Evolutionary conservation across 1,284 basidiomycete genomes (phyloP).

Genomic region (Lentinula novae-zelandiae): DNA sequence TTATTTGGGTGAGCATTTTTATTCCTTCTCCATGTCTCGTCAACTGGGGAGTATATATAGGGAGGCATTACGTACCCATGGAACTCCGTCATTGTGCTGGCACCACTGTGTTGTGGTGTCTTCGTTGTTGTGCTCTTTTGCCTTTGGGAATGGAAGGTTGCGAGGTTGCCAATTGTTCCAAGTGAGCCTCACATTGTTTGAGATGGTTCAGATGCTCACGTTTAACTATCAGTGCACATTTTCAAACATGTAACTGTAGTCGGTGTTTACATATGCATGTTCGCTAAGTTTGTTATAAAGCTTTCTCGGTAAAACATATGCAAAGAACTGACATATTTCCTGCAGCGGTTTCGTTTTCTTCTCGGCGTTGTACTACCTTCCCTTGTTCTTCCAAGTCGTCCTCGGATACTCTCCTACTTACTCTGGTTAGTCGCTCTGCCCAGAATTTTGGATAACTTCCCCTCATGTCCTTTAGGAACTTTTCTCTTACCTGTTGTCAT

Average conservation of each 20-base stretch:
- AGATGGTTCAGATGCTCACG: not conserved
- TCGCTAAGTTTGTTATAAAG: constrained; percentile 44
- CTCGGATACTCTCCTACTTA: constrained; percentile 62
- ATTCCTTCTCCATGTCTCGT: not conserved
- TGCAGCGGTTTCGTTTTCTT: constrained; percentile 56
- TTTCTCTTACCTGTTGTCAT: constrained; percentile 65
- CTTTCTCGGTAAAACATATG: not conserved
- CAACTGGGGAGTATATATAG: constrained; percentile 24
- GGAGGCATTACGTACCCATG: constrained; percentile 70
- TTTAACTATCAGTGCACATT: constrained; percentile 51
- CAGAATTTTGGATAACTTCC: not conserved
- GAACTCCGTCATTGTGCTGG: constrained; percentile 61
- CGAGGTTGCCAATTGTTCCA: constrained; percentile 65
- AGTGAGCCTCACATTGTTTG: constrained; percentile 33
- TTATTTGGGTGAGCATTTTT: constrained; percentile 13
- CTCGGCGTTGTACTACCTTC: constrained; percentile 61
- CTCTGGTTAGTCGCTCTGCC: constrained; percentile 16
- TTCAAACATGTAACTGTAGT: constrained; percentile 69
- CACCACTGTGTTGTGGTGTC: constrained; percentile 55
- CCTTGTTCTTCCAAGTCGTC: constrained; percentile 74
- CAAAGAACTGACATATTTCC: not conserved
- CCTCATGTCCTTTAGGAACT: constrained; percentile 36
- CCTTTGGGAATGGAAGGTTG: constrained; percentile 70
- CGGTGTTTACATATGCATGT: constrained; percentile 66
- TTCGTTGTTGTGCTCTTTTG: constrained; percentile 57